phyloP scores from a whole-genome alignment of 306 rosid species.

The Crataegus laevigata region DNA sequence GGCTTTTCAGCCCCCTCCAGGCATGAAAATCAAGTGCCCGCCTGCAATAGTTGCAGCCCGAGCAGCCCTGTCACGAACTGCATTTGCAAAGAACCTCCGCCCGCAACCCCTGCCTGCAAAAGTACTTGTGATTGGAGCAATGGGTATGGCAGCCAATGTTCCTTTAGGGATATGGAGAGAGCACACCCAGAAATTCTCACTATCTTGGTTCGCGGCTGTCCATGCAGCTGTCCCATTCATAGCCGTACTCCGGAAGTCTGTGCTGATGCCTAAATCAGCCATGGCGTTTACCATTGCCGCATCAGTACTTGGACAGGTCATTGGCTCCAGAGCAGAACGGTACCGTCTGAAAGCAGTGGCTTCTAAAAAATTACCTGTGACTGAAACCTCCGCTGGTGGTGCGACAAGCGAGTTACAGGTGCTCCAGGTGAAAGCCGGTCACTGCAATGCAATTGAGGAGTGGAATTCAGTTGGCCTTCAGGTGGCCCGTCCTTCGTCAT shows the following conservation, averaged over 20 bases:
- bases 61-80: constrained; percentile 83
- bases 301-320: constrained; percentile 78
- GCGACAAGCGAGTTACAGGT: constrained; percentile 24
- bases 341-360: constrained; percentile 53
- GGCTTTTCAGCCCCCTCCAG: constrained; percentile 77
- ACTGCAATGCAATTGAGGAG: constrained; percentile 44
- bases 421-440: constrained; percentile 35
- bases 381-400: constrained; percentile 29
- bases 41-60: constrained; percentile 77
- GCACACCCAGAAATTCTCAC: constrained; percentile 91
- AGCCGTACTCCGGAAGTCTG: constrained; percentile 84
- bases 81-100: constrained; percentile 90
- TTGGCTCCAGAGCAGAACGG: constrained; percentile 95
- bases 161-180: constrained; percentile 97
- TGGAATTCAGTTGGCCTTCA: constrained; percentile 66
- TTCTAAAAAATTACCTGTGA: constrained; percentile 28
- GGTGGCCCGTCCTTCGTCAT: constrained; percentile 43
- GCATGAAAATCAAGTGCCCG: constrained; percentile 74
- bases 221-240: constrained; percentile 99
- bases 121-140: constrained; percentile 76
- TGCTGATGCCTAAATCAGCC: constrained; percentile 91
- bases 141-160: constrained; percentile 96
- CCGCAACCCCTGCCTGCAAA: constrained; percentile 88
- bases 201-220: constrained; percentile 87
- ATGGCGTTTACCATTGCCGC: constrained; percentile 98